These are phyloP conservation scores for Botryotinia calthae DNA, from an alignment of 2,329 filamentous ascomycete genomes.

Conservation along the genomic window DNA sequence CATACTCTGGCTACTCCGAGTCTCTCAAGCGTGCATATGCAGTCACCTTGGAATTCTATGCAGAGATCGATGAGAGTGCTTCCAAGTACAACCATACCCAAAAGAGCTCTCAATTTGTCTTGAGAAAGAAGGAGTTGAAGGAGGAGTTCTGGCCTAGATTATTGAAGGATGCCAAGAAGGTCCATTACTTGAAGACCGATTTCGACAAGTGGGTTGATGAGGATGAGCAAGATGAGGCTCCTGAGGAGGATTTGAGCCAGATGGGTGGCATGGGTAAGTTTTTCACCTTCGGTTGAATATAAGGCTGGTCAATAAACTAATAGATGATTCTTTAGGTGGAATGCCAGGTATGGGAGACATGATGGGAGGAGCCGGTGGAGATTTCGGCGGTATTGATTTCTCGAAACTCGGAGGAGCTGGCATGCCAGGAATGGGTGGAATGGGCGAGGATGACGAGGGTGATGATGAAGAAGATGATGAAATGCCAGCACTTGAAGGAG, in stretches of 20 bases:
- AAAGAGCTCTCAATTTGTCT: constrained; percentile 84
- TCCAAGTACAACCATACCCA: constrained; percentile 85
- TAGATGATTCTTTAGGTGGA: constrained; percentile 9
- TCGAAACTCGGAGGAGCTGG: constrained; percentile 76
- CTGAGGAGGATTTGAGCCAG: constrained; percentile 68
- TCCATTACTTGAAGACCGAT: constrained; percentile 96
- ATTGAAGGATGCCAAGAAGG: constrained; percentile 83
- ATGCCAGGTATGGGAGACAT: constrained; percentile 38
- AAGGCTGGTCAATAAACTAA: background rate
- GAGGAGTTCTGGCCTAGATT: constrained; percentile 95
- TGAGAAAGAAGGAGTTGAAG: constrained; percentile 96
- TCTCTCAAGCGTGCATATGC: constrained; percentile 85
- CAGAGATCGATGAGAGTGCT: constrained; percentile 81
- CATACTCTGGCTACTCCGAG: constrained; percentile 78
- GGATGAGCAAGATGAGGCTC: constrained; percentile 87
- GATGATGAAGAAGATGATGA: constrained; percentile 60
- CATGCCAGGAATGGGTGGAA: constrained; percentile 43
- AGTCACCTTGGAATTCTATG: constrained; percentile 83
- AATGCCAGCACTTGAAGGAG: constrained; percentile 78
- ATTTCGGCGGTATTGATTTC: constrained; percentile 89
- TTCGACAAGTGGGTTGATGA: constrained; percentile 71
- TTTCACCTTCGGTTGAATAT: background rate
- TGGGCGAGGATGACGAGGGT: constrained; percentile 49
- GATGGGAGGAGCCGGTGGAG: constrained; percentile 52
- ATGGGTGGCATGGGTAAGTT: constrained; percentile 62